Evolutionary conservation across 2,329 filamentous ascomycete genomes (phyloP).

Genomic region (Apiospora kogelbergensis): DNA sequence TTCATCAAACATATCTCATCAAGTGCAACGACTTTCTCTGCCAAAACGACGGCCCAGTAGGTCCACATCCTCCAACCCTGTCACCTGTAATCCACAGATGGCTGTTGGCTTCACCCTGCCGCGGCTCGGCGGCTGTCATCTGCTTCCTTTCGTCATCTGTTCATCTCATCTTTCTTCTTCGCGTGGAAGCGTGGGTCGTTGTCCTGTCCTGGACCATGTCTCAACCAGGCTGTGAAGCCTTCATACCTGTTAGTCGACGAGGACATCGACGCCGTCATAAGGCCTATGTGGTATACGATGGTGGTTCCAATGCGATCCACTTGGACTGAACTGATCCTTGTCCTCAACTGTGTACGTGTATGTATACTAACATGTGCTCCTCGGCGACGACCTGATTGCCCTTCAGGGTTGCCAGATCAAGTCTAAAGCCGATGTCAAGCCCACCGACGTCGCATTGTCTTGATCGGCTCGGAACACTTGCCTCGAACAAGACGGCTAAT

Average conservation of each 20-base stretch:
- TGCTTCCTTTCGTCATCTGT: not conserved
- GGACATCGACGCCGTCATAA: not conserved
- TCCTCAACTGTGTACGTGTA: not conserved
- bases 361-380: not conserved
- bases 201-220: not conserved
- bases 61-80: no score
- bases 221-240: not conserved
- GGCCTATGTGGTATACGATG: not conserved
- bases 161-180: not conserved
- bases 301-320: not conserved
- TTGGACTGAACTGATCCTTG: not conserved
- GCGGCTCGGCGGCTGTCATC: slow-evolving; percentile 5
- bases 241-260: not conserved
- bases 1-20: not conserved
- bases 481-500: not conserved
- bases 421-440: not conserved
- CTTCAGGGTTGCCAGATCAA: not conserved
- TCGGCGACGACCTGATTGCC: not conserved
- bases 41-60: not conserved
- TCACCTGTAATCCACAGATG: not conserved
- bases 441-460: not conserved
- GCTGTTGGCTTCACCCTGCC: not conserved
- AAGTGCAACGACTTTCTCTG: not conserved
- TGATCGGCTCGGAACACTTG: not conserved
- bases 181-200: not conserved